phyloP scores from a whole-genome alignment of 805 yeast genomes.

The Spencermartinsiella europaea region DNA sequence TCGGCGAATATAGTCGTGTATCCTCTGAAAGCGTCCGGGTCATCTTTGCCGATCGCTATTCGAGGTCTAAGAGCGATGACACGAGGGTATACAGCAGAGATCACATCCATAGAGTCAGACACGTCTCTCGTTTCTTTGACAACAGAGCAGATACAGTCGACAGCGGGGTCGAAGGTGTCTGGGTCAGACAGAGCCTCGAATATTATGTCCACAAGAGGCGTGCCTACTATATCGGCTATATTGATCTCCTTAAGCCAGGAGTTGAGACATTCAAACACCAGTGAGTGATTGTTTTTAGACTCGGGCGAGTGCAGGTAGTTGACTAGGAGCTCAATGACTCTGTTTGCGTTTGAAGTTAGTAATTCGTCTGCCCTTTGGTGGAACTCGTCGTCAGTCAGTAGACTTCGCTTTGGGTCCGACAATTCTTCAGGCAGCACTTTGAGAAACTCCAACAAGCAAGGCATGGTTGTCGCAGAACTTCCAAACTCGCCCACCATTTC shows the following conservation, averaged over 20 bases:
- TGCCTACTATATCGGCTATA: conserved; percentile 58
- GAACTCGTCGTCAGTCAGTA: conserved; percentile 78
- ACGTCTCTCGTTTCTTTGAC: conserved; percentile 75
- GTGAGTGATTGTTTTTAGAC: conserved; percentile 33
- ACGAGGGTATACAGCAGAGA: conserved; percentile 64
- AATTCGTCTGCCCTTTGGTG: conserved; percentile 56
- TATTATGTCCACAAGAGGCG: conserved; percentile 62
- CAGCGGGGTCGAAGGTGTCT: conserved; percentile 73
- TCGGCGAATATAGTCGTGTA: conserved; percentile 76
- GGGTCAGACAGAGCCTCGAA: conserved; percentile 49
- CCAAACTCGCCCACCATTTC: conserved; percentile 57
- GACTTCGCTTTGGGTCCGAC: conserved; percentile 66
- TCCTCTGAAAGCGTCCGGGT: conserved; percentile 61
- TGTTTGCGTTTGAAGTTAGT: conserved; percentile 60
- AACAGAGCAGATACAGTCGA: conserved; percentile 81
- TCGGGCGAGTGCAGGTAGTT: conserved; percentile 36
- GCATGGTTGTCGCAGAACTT: conserved; percentile 35
- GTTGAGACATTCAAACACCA: conserved; percentile 68
- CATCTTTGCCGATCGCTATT: conserved; percentile 33
- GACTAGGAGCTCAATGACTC: conserved; percentile 59
- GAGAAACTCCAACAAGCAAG: conserved; percentile 67
- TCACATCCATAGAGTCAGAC: conserved; percentile 42
- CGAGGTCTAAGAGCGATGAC: conserved; percentile 56
- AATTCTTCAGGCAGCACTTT: conserved; percentile 90
- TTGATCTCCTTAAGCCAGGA: conserved; percentile 92